Base-by-base conservation (phyloP, 1,139 yeast species). In the Zygosaccharomyces pseudobailii region DNA sequence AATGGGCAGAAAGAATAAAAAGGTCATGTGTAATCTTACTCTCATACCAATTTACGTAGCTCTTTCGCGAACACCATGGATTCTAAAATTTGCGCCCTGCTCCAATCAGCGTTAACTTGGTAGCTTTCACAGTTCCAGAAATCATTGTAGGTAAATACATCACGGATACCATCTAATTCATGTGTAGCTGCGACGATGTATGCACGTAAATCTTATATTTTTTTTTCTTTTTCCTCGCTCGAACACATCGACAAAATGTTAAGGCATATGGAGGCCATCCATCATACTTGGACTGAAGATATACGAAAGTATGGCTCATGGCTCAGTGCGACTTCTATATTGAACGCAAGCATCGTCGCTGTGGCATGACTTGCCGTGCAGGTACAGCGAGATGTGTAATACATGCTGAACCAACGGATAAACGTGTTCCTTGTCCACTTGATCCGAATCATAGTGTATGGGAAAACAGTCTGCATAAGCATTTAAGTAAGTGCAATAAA, bases 371-470 rank as follows among this genome's bases (percentile, higher is more conserved):
- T n/a, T 33, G 47, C 17, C 36, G 42, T 8, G 22, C 25, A 20
- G 46, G 45, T 22, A 34, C 40, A 6, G 17, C 43, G 9, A 35
- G 34, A 27, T 49, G 52, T 20, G 37, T 43, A 13, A 49, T 42
- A 23, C 52, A 49, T 22, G 30, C 32, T 21, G 40, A 33, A 5
- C 31, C 38, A 10, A 9, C 44, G 5, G 23, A 22, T 2, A 39
- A 32, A 22, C 45, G 96, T 51, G 73, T 89, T 0, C 79, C 83
- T 3, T 89, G 97, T 65, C 90, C 96, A 0, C 62, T 84, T 30
- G 95, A 88, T 61, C 79, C 83, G 0, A 73, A 78, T 5, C 97
- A 89, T 63, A 76, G 85, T 0, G 80, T 89, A 0, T 82, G 88
- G 86, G 71, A 71, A 42, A 70, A 73, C 38, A 81, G 79, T 45